Evolutionary conservation across 2,329 filamentous ascomycete species (phyloP), one percentile per base, ranked within the genome.

Genomic region (Monilinia laxa): DNA sequence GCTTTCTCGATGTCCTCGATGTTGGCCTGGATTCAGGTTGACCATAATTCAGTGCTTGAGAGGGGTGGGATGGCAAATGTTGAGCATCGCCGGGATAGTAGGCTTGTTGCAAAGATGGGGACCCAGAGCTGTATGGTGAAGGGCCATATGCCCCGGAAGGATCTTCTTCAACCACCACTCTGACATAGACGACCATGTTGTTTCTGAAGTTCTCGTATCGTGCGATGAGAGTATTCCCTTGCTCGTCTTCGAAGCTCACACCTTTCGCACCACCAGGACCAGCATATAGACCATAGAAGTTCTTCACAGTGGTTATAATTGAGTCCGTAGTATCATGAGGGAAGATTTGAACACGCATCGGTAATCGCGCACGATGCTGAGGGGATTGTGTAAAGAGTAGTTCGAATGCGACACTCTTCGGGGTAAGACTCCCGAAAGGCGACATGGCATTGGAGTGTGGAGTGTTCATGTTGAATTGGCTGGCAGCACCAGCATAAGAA

Each of bases 261-360:
- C 95, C 93, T 77, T 89, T 89, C 72, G 87, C 87, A 73, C 87
- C 85, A 70, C 80, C 80, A 47, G 84, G 82, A 69, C 86, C 88
- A 71, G 94, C 91, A 78, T 97, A 97, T 72, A 99, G 85, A 69
- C 95, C 95, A 77, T 97, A 98, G 81, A 98, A 98, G 82, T 97
- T 98, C 85, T 97, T 98, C 76, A 98, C 94, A 1, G 95, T 98
- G 18, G 93, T 95, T 71, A 98, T 92, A 80, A 99, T 99, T 47
- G 93, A 97, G 77, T 98, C 94, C 28, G 94, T 98, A 63, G 92
- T 93, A 81, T 99, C 95, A 79, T 98, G 93, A 57, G 92, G 92
- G 76, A 90, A 97, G 73, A 99, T 97, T 75, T 96, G 91, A 64
- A 94, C 90, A 75, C 90, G 84, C 86, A 94, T 89, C n/a, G 91